Percentiles rank a stretch among this genome's conserved stretches.
Evolutionary conservation across 1,139 yeast species (phyloP).

Genomic region (Nadsonia commutata): DNA sequence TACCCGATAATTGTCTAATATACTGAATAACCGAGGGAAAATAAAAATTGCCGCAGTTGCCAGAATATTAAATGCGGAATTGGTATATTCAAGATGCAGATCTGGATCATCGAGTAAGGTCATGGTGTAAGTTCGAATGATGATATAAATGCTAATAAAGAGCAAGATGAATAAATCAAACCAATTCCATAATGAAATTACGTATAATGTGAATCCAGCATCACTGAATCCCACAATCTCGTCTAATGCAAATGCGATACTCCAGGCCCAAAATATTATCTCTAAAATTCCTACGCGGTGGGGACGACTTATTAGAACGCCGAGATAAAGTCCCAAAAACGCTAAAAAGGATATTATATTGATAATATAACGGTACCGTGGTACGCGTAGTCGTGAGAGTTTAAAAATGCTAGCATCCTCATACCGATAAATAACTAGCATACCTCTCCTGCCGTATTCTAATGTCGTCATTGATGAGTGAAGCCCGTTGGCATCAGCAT

Average conservation of each 20-base stretch:
- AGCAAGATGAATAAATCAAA: conserved; percentile 22
- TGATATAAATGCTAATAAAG: conserved; percentile 19
- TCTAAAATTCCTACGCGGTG: conserved; percentile 14
- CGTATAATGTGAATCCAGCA: conserved; percentile 25
- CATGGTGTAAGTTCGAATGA: conserved; percentile 13
- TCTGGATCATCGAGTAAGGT: conserved; percentile 6
- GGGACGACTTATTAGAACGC: conserved; percentile 17
- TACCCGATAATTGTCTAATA: conserved; percentile 39
- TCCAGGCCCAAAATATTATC: conserved; percentile 22
- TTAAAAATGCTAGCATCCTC: conserved; percentile 25
- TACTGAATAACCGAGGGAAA: conserved; percentile 39
- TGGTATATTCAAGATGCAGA: conserved; percentile 7
- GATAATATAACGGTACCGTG: conserved; percentile 26
- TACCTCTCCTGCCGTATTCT: conserved; percentile 22
- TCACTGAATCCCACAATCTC: conserved; percentile 24
- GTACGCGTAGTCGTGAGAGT: conserved; percentile 24
- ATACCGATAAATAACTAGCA: conserved; percentile 24
- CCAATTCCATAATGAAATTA: conserved; percentile 26
- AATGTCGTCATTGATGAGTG: conserved; percentile 11
- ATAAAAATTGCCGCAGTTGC: conserved; percentile 41
- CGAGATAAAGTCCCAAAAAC: conserved; percentile 20
- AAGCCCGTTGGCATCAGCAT: conserved; percentile 12
- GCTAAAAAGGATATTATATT: conserved; percentile 28
- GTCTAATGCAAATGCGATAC: conserved; percentile 25
- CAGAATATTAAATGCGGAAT: conserved; percentile 27